Base-by-base conservation (phyloP, 768 basidiomycete species). In the Rhodotorula diobovata region DNA sequence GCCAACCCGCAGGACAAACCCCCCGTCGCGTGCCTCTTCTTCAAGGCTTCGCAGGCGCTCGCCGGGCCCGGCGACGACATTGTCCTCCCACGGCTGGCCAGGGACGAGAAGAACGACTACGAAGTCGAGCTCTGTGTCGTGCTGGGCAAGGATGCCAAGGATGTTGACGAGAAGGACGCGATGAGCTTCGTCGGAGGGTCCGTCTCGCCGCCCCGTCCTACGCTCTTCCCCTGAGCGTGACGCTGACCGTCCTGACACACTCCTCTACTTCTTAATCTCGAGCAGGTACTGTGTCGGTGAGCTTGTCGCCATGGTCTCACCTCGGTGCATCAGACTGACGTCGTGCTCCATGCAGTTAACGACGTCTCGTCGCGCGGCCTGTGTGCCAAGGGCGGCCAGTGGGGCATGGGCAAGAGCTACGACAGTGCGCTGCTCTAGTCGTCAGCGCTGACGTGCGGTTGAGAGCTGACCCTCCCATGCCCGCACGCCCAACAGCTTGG, bases 101-200 rank as follows among this genome's bases (percentile, higher is more conserved):
- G 14, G 2, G 71, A 50, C 10, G 64, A 67, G 54, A 63, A 70
- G 45, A 78, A 73, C 54, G 80, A 81, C 61, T 80, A 80, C 65
- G 80, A 82, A 68, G 70, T 76, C 30, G 80, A 81, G 66, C 65
- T 80, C 50, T 79, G 74, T 20, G 70, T 81, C 32, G 79, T 82
- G 4, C 77, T 82, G 30, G 80, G 80, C 20, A 77, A 77, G 67
- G 67, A 68, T 2, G 73, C 68, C 43, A 80, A 79, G 70, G 75
- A 81, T 57, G 78, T 80, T 18, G 50, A 43, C 0, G 81, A 79
- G 64, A 75, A 72, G 20, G 78, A 81, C 8, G 80, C 80, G 20
- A 66, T 80, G 71, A 67, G 78, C 28, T 79, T 80, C 65, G 75
- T 81, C 1, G 68, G 76, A 0, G 80, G 78, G 58, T 59, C 16